Evolutionary conservation across 257 asterid genomes (phyloP), one percentile per base, ranked within the genome.

Genomic region (Cynanchum wilfordii): DNA sequence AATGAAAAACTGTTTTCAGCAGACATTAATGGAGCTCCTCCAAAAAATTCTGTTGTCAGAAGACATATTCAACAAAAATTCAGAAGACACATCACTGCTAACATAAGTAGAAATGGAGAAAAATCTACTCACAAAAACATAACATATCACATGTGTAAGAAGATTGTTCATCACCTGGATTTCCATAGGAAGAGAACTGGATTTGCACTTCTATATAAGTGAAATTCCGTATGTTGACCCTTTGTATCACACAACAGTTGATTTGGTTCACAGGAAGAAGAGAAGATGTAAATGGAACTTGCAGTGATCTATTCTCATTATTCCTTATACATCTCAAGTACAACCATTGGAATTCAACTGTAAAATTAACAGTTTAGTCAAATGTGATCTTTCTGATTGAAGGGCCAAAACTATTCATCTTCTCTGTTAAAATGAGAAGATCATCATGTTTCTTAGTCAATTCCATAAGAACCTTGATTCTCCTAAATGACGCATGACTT

Each of bases 401-500:
- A 5, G 89, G 72, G 58, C 89, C 90, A 73, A 88, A 94, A 70
- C 82, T 71, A 73, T 84, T 79, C 97, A 94, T 91, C 88, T 87
- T 91, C 64, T 84, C 82, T 0, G 93, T 82, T 76, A 89, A 76
- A 70, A 70, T 71, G 62, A 73, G 66, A 73, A 93, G 81, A 47
- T 85, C 82, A 40, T 85, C 92, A 1, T 84, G 83, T 79, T 55
- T 89, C 64, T 79, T 84, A 27, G 97, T 89, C 84, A 91, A 82
- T 66, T 91, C 93, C 99, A 94, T 89, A 71, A 94, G 95, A 74
- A 91, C 97, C 73, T 85, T 94, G 71, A 94, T 88, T 87, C 97
- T 89, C 78, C 89, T 88, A 76, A 91, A 89, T 0, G 97, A 80
- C 9, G 87, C 87, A 65, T 84, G 75, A 73, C 97, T 94, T 17